Percentiles rank a stretch among this genome's conserved stretches.
These are phyloP conservation scores for Paecilomyces sp. DNA, from an alignment of 2,329 filamentous ascomycete genomes.

Conservation along the genomic window DNA sequence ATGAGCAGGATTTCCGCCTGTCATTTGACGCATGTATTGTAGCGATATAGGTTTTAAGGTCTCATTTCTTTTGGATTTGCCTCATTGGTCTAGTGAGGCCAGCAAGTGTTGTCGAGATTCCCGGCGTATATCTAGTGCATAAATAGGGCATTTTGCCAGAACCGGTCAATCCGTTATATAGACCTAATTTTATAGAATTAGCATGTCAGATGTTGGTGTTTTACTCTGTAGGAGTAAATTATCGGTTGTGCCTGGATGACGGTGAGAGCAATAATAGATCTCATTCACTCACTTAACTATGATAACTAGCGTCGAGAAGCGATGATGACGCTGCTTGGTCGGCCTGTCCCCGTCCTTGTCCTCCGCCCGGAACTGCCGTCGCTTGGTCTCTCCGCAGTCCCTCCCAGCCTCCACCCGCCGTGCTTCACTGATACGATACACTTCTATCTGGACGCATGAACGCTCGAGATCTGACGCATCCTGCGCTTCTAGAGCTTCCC, in stretches of 20 bases:
- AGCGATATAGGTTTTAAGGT: not conserved
- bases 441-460: not conserved
- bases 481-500: not conserved
- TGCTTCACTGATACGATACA: not conserved
- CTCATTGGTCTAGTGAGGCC: not conserved
- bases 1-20: slow-evolving; percentile 5
- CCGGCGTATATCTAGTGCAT: not conserved
- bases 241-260: too few relatives aligned
- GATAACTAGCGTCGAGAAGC: not conserved
- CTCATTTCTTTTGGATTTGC: not conserved
- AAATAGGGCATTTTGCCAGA: not conserved
- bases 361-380: not conserved
- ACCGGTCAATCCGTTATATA: not conserved
- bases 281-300: too few relatives aligned
- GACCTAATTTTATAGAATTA: not conserved
- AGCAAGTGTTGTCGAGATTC: not conserved
- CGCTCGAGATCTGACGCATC: not conserved
- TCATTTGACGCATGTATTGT: not conserved
- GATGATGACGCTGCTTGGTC: not conserved
- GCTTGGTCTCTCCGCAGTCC: not conserved
- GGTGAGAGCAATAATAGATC: too few relatives aligned
- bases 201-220: not conserved
- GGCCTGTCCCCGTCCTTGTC: not conserved
- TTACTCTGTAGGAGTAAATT: not conserved
- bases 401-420: not conserved